Percentiles rank a stretch among this genome's conserved stretches.
phyloP scores from a whole-genome alignment of 768 basidiomycete genomes.

The Melanogaster broomeanus region DNA sequence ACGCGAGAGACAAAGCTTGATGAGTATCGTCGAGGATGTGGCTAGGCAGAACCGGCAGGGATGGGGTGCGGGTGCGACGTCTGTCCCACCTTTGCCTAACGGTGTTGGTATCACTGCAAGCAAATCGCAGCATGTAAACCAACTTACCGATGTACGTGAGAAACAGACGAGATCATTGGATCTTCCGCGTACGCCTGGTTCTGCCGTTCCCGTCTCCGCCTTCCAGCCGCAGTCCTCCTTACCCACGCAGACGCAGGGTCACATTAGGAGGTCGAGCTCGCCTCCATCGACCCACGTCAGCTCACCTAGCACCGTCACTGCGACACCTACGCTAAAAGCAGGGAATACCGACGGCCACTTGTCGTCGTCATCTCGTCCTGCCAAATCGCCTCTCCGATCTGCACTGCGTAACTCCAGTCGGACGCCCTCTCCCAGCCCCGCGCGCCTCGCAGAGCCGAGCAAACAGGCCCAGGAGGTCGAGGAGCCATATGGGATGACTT shows the following conservation, averaged over 20 bases:
- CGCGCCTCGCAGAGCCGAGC: background rate
- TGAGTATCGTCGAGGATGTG: slow-evolving; percentile 72
- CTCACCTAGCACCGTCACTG: background rate
- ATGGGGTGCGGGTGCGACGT: slow-evolving; percentile 5
- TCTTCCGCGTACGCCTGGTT: slow-evolving; percentile 20
- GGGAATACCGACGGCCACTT: background rate
- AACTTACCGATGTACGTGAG: background rate
- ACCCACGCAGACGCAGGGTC: background rate
- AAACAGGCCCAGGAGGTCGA: background rate
- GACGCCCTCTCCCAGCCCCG: slow-evolving; percentile 47
- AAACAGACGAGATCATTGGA: slow-evolving; percentile 22
- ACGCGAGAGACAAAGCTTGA: slow-evolving; percentile 42
- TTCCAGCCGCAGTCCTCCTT: background rate
- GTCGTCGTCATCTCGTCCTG: slow-evolving; percentile 23
- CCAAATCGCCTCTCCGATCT: slow-evolving; percentile 58
- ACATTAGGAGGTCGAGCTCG: background rate
- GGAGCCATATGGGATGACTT: background rate
- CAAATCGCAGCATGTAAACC: background rate
- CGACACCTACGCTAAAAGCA: background rate
- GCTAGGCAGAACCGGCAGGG: slow-evolving; percentile 39
- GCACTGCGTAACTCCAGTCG: slow-evolving; percentile 58
- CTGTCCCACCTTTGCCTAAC: background rate
- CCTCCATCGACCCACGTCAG: background rate
- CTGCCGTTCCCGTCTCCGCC: slow-evolving; percentile 3
- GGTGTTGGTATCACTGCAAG: background rate